Percentiles rank a stretch among this genome's conserved stretches.
Conservation (phyloP, 2,329 filamentous ascomycete species). For the Trichoderma atroviride region DNA sequence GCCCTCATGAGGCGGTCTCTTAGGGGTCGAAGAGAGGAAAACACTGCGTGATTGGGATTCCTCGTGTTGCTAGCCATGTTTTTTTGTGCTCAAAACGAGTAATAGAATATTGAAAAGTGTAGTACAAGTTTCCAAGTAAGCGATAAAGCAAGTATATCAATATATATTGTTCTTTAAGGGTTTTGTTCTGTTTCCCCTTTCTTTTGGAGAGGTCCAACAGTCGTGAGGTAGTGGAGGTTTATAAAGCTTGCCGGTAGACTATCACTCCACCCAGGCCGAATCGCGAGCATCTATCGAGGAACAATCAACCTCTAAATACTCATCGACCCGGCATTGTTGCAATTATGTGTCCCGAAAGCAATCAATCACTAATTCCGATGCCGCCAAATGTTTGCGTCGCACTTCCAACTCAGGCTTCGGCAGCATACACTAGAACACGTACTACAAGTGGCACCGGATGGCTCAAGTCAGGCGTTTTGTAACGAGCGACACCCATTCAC, state of each 20-base stretch:
- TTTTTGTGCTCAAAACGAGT: neutral
- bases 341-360: neutral
- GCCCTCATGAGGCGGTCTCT: neutral
- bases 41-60: neutral
- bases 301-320: neutral
- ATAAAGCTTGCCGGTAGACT: neutral
- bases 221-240: neutral
- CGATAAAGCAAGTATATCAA: too few species aligned
- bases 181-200: neutral
- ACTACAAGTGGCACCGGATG: neutral
- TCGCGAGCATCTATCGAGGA: neutral
- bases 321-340: neutral
- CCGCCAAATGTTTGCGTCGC: conserved; percentile 23
- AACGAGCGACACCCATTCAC: neutral
- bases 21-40: neutral
- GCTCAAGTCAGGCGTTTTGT: neutral
- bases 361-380: conserved; percentile 1
- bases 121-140: too few species aligned
- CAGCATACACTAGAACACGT: neutral
- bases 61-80: neutral
- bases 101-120: neutral
- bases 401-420: conserved; percentile 10
- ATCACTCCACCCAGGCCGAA: neutral
- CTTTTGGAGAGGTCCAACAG: neutral
- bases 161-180: neutral